Percentiles rank a stretch among this genome's conserved stretches.
Evolutionary conservation across 495 filamentous ascomycete species (phyloP).

Genomic region (Staphylotrichum longicolle): DNA sequence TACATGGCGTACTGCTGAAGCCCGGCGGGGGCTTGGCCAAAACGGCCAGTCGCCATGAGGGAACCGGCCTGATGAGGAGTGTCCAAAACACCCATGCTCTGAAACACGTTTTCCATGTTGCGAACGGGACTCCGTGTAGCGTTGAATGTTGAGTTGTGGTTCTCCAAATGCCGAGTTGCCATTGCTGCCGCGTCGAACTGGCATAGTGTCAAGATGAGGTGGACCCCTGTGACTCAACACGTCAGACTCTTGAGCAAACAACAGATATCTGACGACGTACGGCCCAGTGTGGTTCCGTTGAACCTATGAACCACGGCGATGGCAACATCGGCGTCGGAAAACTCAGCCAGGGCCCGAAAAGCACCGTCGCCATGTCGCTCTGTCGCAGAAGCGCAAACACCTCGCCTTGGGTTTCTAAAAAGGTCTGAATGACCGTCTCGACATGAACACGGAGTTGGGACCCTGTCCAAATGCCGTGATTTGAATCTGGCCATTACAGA

Average conservation of each 20-base stretch:
- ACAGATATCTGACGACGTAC: constrained; percentile 38
- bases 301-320: constrained; percentile 37
- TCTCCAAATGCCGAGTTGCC: constrained; percentile 9
- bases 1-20: constrained; percentile 35
- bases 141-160: constrained; percentile 1
- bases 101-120: constrained; percentile 23
- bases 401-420: constrained; percentile 54
- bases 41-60: constrained; percentile 9
- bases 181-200: constrained; percentile 3
- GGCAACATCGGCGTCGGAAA: constrained; percentile 48
- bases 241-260: neutral
- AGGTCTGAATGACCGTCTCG: constrained; percentile 45
- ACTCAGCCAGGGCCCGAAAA: constrained; percentile 53
- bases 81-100: constrained; percentile 19
- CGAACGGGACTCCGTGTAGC: constrained; percentile 12
- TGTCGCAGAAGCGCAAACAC: constrained; percentile 51
- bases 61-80: constrained; percentile 16
- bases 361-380: constrained; percentile 33
- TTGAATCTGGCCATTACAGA: constrained; percentile 53
- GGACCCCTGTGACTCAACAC: constrained; percentile 20
- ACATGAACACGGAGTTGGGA: constrained; percentile 29
- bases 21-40: constrained; percentile 19
- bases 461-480: constrained; percentile 40
- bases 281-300: constrained; percentile 46
- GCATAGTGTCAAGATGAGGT: constrained; percentile 20